These are phyloP conservation scores for Diaporthe vexans DNA, from an alignment of 2,329 filamentous ascomycete species.

Conservation along the genomic window DNA sequence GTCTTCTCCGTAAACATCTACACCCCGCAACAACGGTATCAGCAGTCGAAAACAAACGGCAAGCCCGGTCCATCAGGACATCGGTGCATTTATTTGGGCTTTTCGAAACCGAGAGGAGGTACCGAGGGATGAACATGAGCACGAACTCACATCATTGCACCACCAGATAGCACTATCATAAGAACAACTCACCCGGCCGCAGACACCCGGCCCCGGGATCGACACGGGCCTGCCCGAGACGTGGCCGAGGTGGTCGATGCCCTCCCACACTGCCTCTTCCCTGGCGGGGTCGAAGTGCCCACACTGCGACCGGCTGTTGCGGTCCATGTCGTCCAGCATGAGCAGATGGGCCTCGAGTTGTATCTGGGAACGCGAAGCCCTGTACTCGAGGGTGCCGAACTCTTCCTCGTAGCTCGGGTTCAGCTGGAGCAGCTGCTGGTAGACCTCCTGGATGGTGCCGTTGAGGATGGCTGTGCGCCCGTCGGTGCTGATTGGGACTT, in stretches of 20 bases:
- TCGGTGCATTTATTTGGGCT: too few relatives aligned
- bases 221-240: neutral
- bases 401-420: neutral
- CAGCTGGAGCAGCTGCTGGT: neutral
- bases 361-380: too few relatives aligned
- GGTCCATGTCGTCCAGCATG: neutral
- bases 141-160: constrained; percentile 30
- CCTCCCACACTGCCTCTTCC: neutral
- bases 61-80: too few relatives aligned
- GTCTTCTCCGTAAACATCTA: neutral
- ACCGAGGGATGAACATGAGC: too few relatives aligned
- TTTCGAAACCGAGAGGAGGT: too few relatives aligned
- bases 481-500: neutral
- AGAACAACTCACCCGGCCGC: constrained; percentile 11
- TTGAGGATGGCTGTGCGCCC: neutral
- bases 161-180: constrained; percentile 14
- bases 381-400: neutral
- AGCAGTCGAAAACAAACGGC: too few relatives aligned
- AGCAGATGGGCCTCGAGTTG: too few relatives aligned
- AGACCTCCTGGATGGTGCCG: neutral
- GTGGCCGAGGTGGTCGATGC: neutral
- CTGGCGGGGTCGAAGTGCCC: neutral
- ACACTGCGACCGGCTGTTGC: neutral
- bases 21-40: too few relatives aligned
- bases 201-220: neutral